Percentiles rank a stretch among this genome's conserved stretches.
phyloP scores from a whole-genome alignment of 2,329 filamentous ascomycete genomes.

The Beauveria australis region DNA sequence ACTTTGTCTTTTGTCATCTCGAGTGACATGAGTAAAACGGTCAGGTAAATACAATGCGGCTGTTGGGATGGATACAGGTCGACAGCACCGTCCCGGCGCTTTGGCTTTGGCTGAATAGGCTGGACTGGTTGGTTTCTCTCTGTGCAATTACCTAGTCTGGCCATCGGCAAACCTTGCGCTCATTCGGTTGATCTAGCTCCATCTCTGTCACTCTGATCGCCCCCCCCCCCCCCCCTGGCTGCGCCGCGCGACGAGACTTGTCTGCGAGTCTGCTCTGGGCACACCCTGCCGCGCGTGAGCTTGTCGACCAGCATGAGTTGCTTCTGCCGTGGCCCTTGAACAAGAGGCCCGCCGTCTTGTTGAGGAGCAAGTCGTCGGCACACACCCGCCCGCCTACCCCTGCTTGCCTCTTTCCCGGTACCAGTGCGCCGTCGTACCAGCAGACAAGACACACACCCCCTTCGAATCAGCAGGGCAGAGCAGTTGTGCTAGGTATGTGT shows the following conservation, averaged over 20 bases:
- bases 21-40: background rate
- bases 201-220: slow-evolving; percentile 11
- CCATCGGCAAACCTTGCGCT: slow-evolving; percentile 22
- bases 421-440: background rate
- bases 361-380: background rate
- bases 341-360: background rate
- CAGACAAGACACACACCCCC: background rate
- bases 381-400: background rate
- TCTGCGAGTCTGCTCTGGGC: background rate
- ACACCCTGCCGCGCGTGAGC: background rate
- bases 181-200: slow-evolving; percentile 22
- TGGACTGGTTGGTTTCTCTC: slow-evolving; percentile 19
- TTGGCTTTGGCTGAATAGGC: background rate
- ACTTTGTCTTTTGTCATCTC: background rate
- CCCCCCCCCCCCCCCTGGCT: slow-evolving; percentile 14
- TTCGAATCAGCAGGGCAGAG: background rate
- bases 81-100: background rate
- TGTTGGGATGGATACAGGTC: background rate
- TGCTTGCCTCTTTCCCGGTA: background rate
- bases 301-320: background rate
- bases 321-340: slow-evolving; percentile 4
- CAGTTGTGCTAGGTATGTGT: background rate
- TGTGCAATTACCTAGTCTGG: slow-evolving; percentile 31
- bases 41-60: background rate
- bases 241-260: background rate